Base-by-base conservation (phyloP, 176 grass and related monocot genomes). In the Saccharum officinarum region DNA sequence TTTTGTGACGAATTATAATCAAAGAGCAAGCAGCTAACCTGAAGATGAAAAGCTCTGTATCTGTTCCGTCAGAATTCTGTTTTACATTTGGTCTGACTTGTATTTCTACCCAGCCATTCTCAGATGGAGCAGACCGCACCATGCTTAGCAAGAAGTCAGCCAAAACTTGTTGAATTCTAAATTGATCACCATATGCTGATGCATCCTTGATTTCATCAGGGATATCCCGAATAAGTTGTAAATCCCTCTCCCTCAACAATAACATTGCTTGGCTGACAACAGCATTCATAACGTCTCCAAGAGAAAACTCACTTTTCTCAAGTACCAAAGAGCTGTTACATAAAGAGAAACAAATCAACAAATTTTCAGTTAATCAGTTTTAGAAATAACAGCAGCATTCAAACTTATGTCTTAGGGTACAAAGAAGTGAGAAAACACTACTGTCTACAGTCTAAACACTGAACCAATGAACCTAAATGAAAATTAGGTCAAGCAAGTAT, bases 251-350 rank as follows among this genome's bases (percentile, higher is more conserved):
- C 91, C 92, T 92, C 77, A 98, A 85, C 70, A 91, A 87, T 87
- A 96, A 79, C 97, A 98, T 96, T 54, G 92, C 97, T 94, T 98
- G 97, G 75, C 93, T 96, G 40, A 98, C 93, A 86, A 98, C 92
- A 86, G 97, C 90, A 76, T 96, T 94, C 67, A 98, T 93, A 60
- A 98, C 82, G 76, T 76, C 89, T 78, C 86, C 97, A 69, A 98
- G 80, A 81, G 79, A 83, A 92, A 98, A 98, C 78, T 92, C 93
- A 94, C 82, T 89, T 90, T 92, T 94, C 17, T 98, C 93, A 16
- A 98, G 87, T 57, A 84, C 78, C 82, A 98, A 86, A 34, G 93
- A 94, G 75, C 97, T 98, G 89, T 38, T 71, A 76, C 80, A 82
- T 75, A 64, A 89, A 69, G 8, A 83, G 30, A 80, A 71, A 86